Base-by-base conservation (phyloP, 2,329 filamentous ascomycete genomes). In the Chrysoporthe puriensis region DNA sequence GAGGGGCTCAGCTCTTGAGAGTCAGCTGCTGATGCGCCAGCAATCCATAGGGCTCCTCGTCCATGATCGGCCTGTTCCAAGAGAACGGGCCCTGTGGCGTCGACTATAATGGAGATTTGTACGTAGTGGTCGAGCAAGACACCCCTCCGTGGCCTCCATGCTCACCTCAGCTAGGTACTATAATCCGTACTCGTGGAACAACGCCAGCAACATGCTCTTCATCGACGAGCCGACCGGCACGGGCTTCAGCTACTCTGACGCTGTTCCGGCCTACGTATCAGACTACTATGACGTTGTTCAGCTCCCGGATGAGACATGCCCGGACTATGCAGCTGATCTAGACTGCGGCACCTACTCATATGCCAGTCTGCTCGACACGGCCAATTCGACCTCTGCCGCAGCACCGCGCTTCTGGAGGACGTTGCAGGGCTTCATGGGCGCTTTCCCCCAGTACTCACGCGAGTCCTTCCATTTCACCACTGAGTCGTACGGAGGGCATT, bases 191-290 rank as follows among this genome's bases (percentile, higher is more conserved):
- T 81, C 83, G 32, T 87, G 84, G 84, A 83, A 86, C 73, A 79
- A 82, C 62, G 82, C 78, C 57, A 83, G 82, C 32, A 90, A 90
- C 73, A 78, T 90, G 73, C 77, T 90, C 11, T 90, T 88, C 76
- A 79, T 90, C 63, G 86, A 85, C 64, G 86, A 90, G 74, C 86
- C 86, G 21, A 86, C 87, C 62, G 86, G 89, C 74, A 83, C 89
- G 18, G 84, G 84, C n/a, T 83, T 88, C 69, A 88, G 85, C 1
- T 84, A 83, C 71, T 60, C 70, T 2, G 69, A 71, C 5, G 64
- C 79, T 76, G 0, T 77, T 78, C 0, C 75, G 82, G 8, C 79
- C 78, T 1, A 73, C 83, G 1, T 71, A 13, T 67, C 72, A 46
- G 60, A 61, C 36, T 68, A 54, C 5, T 60, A 66, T 54, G 62